phyloP scores from a whole-genome alignment of 768 basidiomycete genomes.

The Pulveroboletus frians region DNA sequence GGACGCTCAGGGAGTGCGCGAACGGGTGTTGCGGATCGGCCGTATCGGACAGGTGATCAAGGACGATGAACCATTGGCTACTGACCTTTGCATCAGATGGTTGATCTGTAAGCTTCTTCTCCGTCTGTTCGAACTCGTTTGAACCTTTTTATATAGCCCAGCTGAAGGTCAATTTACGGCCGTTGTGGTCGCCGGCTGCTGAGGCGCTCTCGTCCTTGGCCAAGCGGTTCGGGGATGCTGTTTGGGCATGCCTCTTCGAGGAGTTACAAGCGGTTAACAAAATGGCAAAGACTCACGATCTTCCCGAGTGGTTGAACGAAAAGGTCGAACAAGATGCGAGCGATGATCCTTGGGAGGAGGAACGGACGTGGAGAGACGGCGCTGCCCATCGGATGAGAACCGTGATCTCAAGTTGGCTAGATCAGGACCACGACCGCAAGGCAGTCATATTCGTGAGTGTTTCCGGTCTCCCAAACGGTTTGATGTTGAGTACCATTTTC shows the following conservation, averaged over 20 bases:
- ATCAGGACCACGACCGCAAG: slow-evolving; percentile 23
- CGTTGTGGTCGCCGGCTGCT: slow-evolving; percentile 81
- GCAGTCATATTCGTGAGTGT: slow-evolving; percentile 34
- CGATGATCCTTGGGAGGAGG: slow-evolving; percentile 52
- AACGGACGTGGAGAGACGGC: slow-evolving; percentile 74
- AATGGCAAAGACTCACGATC: neutral
- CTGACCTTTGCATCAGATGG: slow-evolving; percentile 68
- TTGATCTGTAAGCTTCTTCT: slow-evolving; percentile 50
- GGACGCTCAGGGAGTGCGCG: slow-evolving; percentile 76
- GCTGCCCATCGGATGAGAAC: slow-evolving; percentile 56
- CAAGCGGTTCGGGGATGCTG: slow-evolving; percentile 55
- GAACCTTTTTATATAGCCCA: slow-evolving; percentile 51
- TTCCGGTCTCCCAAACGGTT: neutral
- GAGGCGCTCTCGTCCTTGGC: slow-evolving; percentile 54
- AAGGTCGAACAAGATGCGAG: slow-evolving; percentile 16
- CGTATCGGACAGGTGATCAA: slow-evolving; percentile 60
- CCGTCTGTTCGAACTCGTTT: neutral
- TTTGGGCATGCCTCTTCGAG: slow-evolving; percentile 67
- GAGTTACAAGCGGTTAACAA: slow-evolving; percentile 45
- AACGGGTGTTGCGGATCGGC: slow-evolving; percentile 74
- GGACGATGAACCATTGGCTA: slow-evolving; percentile 46
- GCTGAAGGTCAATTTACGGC: slow-evolving; percentile 88
- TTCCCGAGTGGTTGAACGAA: slow-evolving; percentile 27
- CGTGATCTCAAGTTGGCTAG: slow-evolving; percentile 46
- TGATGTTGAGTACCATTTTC: neutral